A percentile compares a stretch with the other conserved stretches of the same genome.
phyloP scores from a whole-genome alignment of 257 asterid species.

The Solanum pinnatisectum region DNA sequence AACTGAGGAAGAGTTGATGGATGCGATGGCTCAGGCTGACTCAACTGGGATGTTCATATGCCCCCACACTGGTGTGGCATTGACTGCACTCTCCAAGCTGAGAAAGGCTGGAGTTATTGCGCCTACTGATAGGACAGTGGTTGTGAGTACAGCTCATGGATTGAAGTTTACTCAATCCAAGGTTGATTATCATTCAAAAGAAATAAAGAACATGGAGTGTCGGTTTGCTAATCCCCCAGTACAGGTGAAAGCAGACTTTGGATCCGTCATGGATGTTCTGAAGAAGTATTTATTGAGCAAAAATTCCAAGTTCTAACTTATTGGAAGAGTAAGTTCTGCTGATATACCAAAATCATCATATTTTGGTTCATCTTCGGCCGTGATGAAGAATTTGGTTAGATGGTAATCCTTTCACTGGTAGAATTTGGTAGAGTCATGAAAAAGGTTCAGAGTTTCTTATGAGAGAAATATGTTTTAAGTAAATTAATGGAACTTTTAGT shows the following conservation, averaged over 20 bases:
- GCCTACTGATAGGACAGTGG: conserved; percentile 69
- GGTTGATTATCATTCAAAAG: conserved; percentile 64
- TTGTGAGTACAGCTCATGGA: conserved; percentile 87
- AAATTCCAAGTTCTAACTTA: conserved; percentile 29
- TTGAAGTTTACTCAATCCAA: conserved; percentile 76
- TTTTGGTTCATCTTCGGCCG: neutral
- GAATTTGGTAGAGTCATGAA: neutral
- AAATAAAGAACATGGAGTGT: conserved; percentile 61
- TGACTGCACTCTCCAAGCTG: conserved; percentile 62
- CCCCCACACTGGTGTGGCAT: conserved; percentile 87
- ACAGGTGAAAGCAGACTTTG: conserved; percentile 77
- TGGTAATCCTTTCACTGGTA: neutral
- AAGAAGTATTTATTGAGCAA: conserved; percentile 53
- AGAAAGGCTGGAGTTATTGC: conserved; percentile 56
- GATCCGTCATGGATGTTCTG: conserved; percentile 86
- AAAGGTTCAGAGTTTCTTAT: neutral
- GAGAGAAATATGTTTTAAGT: neutral
- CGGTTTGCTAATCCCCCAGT: conserved; percentile 69
- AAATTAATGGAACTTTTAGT: neutral
- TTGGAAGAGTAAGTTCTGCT: conserved; percentile 18
- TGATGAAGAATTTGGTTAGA: neutral
- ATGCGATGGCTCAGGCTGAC: conserved; percentile 86
- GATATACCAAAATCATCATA: conserved; percentile 3
- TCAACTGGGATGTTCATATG: conserved; percentile 90
- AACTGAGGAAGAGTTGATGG: conserved; percentile 84